Percentiles rank a stretch among this genome's conserved stretches.
Conservation (phyloP, 2,329 filamentous ascomycete genomes). For the Trichoderma simmonsii region DNA sequence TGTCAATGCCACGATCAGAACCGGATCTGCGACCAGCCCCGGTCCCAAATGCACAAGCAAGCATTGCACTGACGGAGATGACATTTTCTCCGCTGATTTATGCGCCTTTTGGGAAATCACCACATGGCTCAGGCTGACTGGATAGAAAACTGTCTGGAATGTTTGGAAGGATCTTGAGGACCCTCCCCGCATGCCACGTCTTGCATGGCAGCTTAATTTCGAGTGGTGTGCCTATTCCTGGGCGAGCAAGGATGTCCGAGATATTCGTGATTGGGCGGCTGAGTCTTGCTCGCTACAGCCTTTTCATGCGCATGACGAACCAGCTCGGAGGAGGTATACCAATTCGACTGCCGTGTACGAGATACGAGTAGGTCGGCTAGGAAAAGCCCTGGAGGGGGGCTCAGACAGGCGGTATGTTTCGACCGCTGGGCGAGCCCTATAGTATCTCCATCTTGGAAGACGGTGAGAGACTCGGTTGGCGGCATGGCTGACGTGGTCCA, state of each 20-base stretch:
- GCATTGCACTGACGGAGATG: not conserved
- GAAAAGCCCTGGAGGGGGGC: not conserved
- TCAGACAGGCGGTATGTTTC: conserved; percentile 9
- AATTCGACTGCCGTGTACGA: not conserved
- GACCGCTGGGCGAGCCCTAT: not conserved
- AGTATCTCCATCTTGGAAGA: not conserved
- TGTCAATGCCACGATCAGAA: not conserved
- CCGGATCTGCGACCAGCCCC: not conserved
- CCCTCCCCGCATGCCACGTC: not conserved
- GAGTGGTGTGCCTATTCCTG: not conserved
- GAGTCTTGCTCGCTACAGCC: not conserved
- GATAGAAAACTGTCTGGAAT: not conserved
- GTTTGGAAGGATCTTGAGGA: not conserved
- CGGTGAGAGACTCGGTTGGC: not conserved
- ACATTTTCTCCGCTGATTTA: not conserved
- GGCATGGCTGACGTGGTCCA: not conserved
- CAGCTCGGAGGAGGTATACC: not conserved
- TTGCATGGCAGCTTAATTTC: conserved; percentile 2
- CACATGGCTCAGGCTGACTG: not conserved
- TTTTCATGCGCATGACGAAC: conserved; percentile 8
- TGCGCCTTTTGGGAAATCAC: not conserved
- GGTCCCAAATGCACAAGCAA: not conserved
- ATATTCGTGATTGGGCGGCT: not conserved
- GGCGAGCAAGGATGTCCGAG: not conserved
- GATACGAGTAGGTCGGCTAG: not conserved